These are phyloP conservation scores for Ilyonectria destructans DNA, from an alignment of 2,329 filamentous ascomycete species.

Conservation along the genomic window DNA sequence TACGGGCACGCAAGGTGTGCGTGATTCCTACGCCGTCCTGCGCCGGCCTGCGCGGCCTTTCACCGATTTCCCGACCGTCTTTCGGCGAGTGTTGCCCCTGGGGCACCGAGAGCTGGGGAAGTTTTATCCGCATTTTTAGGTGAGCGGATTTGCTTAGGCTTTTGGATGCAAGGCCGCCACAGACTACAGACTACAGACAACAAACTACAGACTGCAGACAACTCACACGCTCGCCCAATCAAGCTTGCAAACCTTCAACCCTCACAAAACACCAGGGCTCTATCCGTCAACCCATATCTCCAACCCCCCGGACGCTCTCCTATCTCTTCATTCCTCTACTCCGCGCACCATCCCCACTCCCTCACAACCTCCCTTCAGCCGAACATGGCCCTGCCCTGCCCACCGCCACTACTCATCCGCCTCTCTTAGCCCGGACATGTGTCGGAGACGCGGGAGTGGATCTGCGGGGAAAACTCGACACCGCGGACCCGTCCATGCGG, in stretches of 20 bases:
- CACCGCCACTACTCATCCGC: slow-evolving; percentile 11
- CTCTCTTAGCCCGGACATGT: slow-evolving; percentile 8
- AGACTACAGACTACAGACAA: not conserved
- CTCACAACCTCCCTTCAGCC: slow-evolving; percentile 31
- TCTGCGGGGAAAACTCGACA: slow-evolving; percentile 37
- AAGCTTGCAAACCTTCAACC: not conserved
- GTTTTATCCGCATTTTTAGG: slow-evolving; percentile 1
- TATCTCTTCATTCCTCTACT: slow-evolving; percentile 15
- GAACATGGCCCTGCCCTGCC: slow-evolving; percentile 12
- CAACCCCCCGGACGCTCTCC: slow-evolving; percentile 10
- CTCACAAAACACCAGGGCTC: slow-evolving; percentile 15
- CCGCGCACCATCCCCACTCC: slow-evolving; percentile 20
- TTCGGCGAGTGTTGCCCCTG: slow-evolving; percentile 18
- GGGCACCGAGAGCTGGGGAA: slow-evolving; percentile 19
- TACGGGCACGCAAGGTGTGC: slow-evolving; percentile 30
- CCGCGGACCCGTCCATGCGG: slow-evolving; percentile 36
- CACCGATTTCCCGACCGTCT: slow-evolving; percentile 29
- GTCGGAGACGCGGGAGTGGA: slow-evolving; percentile 21
- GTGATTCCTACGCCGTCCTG: slow-evolving; percentile 7
- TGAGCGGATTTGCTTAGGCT: not conserved
- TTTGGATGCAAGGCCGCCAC: not conserved
- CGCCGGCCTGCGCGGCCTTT: not conserved
- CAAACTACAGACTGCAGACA: not conserved
- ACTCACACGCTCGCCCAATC: not conserved
- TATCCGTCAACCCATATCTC: slow-evolving; percentile 9